Evolutionary conservation across 2,329 filamentous ascomycete species (phyloP).

Genomic region (Byssoonygena ceratinophila): DNA sequence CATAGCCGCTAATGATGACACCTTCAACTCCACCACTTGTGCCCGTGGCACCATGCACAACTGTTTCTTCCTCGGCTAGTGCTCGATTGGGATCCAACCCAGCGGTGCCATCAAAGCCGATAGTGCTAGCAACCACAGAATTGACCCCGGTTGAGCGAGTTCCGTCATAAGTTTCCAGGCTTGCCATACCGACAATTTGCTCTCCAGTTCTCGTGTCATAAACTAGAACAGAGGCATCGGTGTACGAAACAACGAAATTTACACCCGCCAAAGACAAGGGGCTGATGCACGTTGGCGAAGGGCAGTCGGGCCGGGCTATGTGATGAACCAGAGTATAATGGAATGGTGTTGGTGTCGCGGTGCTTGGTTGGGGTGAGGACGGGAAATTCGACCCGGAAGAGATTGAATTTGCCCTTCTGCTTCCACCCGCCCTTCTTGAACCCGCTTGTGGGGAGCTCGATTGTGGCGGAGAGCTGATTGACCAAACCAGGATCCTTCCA

Average conservation of each 20-base stretch:
- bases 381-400: slow-evolving; percentile 89
- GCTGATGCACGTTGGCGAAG: slow-evolving; percentile 84
- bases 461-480: slow-evolving; percentile 81
- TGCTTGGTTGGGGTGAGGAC: slow-evolving; percentile 77
- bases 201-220: slow-evolving; percentile 90
- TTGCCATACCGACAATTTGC: slow-evolving; percentile 85
- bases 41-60: slow-evolving; percentile 71
- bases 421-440: slow-evolving; percentile 60
- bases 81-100: slow-evolving; percentile 52
- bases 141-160: slow-evolving; percentile 78
- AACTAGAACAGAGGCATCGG: slow-evolving; percentile 78
- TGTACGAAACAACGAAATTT: slow-evolving; percentile 85
- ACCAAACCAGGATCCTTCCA: slow-evolving; percentile 86
- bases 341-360: slow-evolving; percentile 76
- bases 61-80: slow-evolving; percentile 58
- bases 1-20: slow-evolving; percentile 89
- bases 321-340: slow-evolving; percentile 79
- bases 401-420: slow-evolving; percentile 80
- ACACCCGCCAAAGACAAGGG: slow-evolving; percentile 72
- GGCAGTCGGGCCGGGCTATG: slow-evolving; percentile 59
- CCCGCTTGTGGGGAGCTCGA: slow-evolving; percentile 68
- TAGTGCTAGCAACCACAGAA: slow-evolving; percentile 75
- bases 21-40: slow-evolving; percentile 76
- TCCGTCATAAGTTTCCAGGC: slow-evolving; percentile 83
- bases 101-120: slow-evolving; percentile 60